Percentiles rank a stretch among this genome's conserved stretches.
Conservation (phyloP, 129 eudicot genomes). For the Chrysanthemum lavandulifolium region DNA sequence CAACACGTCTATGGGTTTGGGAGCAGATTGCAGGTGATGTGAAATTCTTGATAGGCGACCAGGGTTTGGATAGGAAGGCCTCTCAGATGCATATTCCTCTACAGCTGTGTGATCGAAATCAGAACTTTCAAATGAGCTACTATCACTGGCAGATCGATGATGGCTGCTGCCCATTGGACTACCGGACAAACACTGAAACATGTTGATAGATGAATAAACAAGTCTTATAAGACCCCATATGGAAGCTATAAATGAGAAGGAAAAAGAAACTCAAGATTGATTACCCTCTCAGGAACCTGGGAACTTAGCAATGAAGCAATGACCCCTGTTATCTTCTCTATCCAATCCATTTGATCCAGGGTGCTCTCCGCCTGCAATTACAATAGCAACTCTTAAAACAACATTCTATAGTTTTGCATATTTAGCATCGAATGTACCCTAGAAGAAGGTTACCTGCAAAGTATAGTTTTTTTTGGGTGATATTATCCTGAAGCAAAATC, state of each 20-base stretch:
- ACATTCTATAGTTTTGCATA: background rate
- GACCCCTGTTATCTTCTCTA: conserved; percentile 97
- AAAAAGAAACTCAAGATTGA: background rate
- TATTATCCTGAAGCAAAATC: conserved; percentile 93
- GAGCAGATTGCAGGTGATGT: conserved; percentile 63
- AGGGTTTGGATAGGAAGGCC: conserved; percentile 57
- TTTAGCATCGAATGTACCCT: background rate
- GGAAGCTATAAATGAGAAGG: background rate
- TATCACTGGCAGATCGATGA: conserved; percentile 93
- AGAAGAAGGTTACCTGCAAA: conserved; percentile 56
- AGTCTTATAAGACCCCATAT: background rate
- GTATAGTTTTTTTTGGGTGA: conserved; percentile 96
- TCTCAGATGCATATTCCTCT: conserved; percentile 74
- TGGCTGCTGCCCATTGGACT: conserved; percentile 94
- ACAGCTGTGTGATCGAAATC: conserved; percentile 80
- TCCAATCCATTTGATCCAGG: conserved; percentile 99
- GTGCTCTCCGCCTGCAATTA: conserved; percentile 92
- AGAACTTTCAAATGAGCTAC: conserved; percentile 93
- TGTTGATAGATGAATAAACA: background rate
- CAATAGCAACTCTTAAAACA: conserved; percentile 19
- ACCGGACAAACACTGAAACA: conserved; percentile 70
- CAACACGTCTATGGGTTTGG: conserved; percentile 74
- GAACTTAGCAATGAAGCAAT: conserved; percentile 94
- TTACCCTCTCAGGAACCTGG: conserved; percentile 94
- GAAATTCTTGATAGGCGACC: conserved; percentile 79